A percentile compares a stretch with the other conserved stretches of the same genome.
Evolutionary conservation across 2,329 filamentous ascomycete species (phyloP).

Genomic region (Alternaria arborescens): DNA sequence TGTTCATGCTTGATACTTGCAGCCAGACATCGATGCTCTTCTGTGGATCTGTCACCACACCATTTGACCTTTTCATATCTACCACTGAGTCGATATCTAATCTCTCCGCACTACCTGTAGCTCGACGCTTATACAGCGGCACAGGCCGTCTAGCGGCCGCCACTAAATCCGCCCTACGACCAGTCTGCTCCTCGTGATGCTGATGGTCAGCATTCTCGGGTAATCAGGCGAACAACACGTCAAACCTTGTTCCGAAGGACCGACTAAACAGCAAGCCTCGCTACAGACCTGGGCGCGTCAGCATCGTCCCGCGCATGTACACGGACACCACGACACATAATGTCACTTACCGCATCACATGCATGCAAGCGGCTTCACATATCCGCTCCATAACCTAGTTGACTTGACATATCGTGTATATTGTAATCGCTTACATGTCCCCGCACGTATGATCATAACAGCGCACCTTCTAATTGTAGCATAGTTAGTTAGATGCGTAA

Average conservation of each 20-base stretch:
- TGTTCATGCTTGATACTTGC: neutral
- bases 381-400: neutral
- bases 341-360: neutral
- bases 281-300: conserved; percentile 4
- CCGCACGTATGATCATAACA: neutral
- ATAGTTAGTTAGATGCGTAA: neutral
- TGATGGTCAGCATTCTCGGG: conserved; percentile 1
- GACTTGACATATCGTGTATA: neutral
- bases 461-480: neutral
- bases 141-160: conserved; percentile 1
- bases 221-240: conserved; percentile 4
- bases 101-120: neutral
- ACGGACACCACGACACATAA: neutral
- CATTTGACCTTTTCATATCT: neutral
- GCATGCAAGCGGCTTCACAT: neutral
- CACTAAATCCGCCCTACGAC: neutral
- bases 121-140: neutral
- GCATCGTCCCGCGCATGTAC: conserved; percentile 8
- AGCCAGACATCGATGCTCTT: neutral
- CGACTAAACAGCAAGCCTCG: conserved; percentile 5
- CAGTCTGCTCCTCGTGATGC: neutral
- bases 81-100: neutral
- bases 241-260: neutral
- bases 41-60: neutral
- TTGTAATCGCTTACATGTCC: neutral